Evolutionary conservation across 345 rosid genomes (phyloP).

Genomic region (Moricandia moricandioides): DNA sequence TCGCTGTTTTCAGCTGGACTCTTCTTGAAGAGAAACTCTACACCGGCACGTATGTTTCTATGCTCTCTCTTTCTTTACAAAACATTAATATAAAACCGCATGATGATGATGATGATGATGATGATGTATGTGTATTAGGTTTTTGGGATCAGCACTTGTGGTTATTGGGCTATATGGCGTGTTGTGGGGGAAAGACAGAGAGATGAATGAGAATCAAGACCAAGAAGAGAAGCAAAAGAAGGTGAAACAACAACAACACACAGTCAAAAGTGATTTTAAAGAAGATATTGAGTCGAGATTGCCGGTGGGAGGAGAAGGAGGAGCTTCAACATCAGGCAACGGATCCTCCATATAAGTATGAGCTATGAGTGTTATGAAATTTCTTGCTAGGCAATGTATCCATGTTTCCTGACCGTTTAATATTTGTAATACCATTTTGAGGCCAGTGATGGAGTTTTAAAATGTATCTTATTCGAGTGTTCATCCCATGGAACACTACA

Average conservation of each 20-base stretch:
- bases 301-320: not conserved
- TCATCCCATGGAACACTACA: not conserved
- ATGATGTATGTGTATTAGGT: constrained; percentile 35
- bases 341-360: constrained; percentile 18
- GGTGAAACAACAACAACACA: constrained; percentile 6
- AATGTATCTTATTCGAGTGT: constrained; percentile 2
- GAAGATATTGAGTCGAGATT: constrained; percentile 38
- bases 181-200: constrained; percentile 87
- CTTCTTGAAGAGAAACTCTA: constrained; percentile 73
- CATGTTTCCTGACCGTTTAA: constrained; percentile 7
- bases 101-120: not conserved
- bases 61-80: not conserved
- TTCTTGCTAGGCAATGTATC: constrained; percentile 12
- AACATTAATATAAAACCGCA: not conserved
- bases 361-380: constrained; percentile 10
- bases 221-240: constrained; percentile 9
- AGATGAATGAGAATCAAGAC: constrained; percentile 32
- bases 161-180: constrained; percentile 72
- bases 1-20: constrained; percentile 79
- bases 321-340: not conserved
- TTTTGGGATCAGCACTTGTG: constrained; percentile 67
- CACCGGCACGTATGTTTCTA: constrained; percentile 63
- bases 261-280: constrained; percentile 1
- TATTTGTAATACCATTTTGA: constrained; percentile 15
- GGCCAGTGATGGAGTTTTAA: constrained; percentile 13